phyloP scores from a whole-genome alignment of 495 filamentous ascomycete species.

The Lasiosphaeria ovina region DNA sequence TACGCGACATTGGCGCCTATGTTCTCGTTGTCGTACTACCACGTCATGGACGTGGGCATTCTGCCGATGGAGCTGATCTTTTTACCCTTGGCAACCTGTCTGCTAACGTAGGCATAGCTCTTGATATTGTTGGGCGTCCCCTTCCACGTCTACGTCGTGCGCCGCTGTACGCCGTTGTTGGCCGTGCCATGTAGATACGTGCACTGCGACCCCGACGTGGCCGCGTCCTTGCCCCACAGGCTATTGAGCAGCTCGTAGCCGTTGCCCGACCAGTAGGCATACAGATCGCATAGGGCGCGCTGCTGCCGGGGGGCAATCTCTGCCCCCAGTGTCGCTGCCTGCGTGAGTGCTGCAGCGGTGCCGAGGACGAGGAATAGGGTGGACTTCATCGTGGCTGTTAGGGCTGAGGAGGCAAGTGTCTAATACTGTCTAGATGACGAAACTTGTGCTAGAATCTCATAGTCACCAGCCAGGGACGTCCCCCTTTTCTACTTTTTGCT shows the following conservation, averaged over 20 bases:
- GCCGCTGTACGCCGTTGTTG: constrained; percentile 34
- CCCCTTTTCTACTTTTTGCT: too few relatives aligned
- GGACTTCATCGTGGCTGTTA: not conserved
- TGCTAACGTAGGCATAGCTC: constrained; percentile 42
- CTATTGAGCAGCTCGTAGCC: constrained; percentile 50
- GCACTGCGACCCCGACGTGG: constrained; percentile 43
- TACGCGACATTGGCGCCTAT: constrained; percentile 48
- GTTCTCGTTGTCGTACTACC: constrained; percentile 40
- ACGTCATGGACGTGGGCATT: constrained; percentile 39
- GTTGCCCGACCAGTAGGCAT: constrained; percentile 31
- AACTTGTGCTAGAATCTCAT: too few relatives aligned
- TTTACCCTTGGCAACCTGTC: constrained; percentile 30
- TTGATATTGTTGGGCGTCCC: constrained; percentile 44
- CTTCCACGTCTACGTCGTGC: constrained; percentile 44
- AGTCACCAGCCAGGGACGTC: too few relatives aligned
- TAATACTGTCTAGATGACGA: too few relatives aligned
- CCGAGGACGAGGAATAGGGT: not conserved
- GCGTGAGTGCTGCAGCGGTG: too few relatives aligned
- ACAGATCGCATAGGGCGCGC: constrained; percentile 40
- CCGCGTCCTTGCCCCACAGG: constrained; percentile 39
- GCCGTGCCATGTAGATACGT: constrained; percentile 37
- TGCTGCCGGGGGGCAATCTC: too few relatives aligned
- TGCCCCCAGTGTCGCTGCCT: too few relatives aligned
- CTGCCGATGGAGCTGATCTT: constrained; percentile 34
- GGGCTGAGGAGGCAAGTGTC: not conserved